phyloP scores from a whole-genome alignment of 2,329 filamentous ascomycete species.

The Pezicula rhizophila region DNA sequence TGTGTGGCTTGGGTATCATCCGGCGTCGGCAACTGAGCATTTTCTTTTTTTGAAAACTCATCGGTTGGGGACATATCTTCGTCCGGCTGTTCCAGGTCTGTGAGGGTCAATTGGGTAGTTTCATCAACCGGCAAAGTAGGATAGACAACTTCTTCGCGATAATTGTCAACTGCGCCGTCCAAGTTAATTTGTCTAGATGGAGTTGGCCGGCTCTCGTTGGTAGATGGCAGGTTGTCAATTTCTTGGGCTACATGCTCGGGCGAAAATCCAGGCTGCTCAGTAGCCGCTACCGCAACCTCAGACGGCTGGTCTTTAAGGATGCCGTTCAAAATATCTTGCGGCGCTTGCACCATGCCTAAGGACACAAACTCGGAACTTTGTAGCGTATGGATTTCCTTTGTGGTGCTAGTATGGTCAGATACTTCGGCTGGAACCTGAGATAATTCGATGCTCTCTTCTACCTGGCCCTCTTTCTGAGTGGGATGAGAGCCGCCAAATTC shows the following conservation, averaged over 20 bases:
- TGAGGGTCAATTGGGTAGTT: neutral
- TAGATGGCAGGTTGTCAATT: neutral
- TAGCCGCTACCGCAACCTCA: no score
- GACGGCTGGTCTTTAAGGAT: no score
- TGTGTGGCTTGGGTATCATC: conserved; percentile 18
- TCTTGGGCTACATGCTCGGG: neutral
- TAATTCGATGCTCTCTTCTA: no score
- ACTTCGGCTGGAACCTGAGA: no score
- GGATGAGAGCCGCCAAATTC: no score
- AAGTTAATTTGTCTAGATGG: neutral
- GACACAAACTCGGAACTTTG: no score
- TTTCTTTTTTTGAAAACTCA: neutral
- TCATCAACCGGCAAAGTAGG: neutral
- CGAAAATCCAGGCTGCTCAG: neutral
- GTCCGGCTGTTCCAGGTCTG: neutral
- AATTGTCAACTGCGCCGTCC: neutral
- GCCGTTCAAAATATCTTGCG: no score
- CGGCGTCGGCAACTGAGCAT: conserved; percentile 20
- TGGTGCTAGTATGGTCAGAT: no score
- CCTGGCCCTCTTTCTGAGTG: no score
- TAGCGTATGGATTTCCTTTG: no score
- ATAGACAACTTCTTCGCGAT: neutral
- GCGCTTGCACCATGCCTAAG: no score
- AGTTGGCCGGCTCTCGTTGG: neutral
- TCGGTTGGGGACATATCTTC: neutral